Evolutionary conservation across 441 rosid genomes (phyloP).

Genomic region (Lepidium campestre): DNA sequence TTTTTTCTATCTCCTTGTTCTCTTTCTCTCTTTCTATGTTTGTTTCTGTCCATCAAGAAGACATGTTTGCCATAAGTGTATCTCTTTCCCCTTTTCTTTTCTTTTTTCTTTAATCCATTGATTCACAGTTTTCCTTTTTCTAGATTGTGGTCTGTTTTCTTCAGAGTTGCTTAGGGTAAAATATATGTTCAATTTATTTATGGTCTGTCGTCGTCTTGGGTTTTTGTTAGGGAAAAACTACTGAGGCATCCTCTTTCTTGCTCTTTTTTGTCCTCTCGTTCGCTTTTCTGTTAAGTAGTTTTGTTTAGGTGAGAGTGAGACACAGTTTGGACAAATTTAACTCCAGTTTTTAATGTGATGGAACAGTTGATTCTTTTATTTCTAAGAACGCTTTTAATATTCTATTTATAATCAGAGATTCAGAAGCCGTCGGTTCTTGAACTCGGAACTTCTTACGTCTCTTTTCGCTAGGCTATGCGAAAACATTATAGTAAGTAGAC

Average conservation of each 20-base stretch:
- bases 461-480: too few species aligned
- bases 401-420: not conserved
- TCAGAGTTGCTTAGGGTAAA: conserved; percentile 9
- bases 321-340: conserved; percentile 7
- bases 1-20: conserved; percentile 30
- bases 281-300: not conserved
- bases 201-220: conserved; percentile 13
- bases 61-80: conserved; percentile 29
- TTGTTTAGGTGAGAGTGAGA: conserved; percentile 15
- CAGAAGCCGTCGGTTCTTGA: not conserved
- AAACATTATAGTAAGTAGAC: too few species aligned
- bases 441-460: too few species aligned
- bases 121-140: not conserved
- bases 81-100: not conserved
- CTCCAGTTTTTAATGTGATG: conserved; percentile 16
- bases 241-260: not conserved
- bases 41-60: conserved; percentile 27
- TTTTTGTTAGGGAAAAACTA: conserved; percentile 21
- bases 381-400: not conserved
- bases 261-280: not conserved
- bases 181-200: conserved; percentile 15
- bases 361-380: conserved; percentile 13
- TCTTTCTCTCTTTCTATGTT: conserved; percentile 14
- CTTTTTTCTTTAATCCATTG: not conserved
- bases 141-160: conserved; percentile 15